Evolutionary conservation across 2,329 filamentous ascomycete species (phyloP).

Genomic region (Leptographium procerum): DNA sequence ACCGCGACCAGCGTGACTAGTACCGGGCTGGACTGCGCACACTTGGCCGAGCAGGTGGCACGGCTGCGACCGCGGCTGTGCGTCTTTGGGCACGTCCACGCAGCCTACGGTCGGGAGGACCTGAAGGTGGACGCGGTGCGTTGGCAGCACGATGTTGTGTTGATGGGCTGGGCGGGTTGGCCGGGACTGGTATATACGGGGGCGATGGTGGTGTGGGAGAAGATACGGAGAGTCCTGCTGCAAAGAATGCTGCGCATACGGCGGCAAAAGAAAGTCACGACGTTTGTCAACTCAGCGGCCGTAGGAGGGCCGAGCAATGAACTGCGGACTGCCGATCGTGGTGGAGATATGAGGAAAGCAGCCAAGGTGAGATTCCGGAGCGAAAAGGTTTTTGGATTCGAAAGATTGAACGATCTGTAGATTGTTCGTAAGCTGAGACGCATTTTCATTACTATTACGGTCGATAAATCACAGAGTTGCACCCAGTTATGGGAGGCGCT

Average conservation of each 20-base stretch:
- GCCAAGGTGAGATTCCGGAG: too few relatives aligned
- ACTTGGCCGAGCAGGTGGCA: slow-evolving; percentile 12
- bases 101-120: slow-evolving; percentile 14
- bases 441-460: too few relatives aligned
- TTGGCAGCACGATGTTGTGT: slow-evolving; percentile 11
- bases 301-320: slow-evolving; percentile 6
- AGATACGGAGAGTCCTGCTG: background rate
- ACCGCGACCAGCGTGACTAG: slow-evolving; percentile 16
- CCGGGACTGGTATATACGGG: slow-evolving; percentile 11
- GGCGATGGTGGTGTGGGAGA: slow-evolving; percentile 4
- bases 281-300: slow-evolving; percentile 9
- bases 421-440: too few relatives aligned
- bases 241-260: background rate
- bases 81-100: slow-evolving; percentile 18
- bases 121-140: slow-evolving; percentile 11
- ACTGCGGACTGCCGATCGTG: slow-evolving; percentile 4
- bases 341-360: too few relatives aligned
- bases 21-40: slow-evolving; percentile 15
- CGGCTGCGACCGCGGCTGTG: slow-evolving; percentile 11
- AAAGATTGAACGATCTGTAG: too few relatives aligned
- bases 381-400: too few relatives aligned
- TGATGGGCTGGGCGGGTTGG: slow-evolving; percentile 14
- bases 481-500: too few relatives aligned
- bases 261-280: background rate
- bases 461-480: too few relatives aligned